Conservation (phyloP, 2,329 filamentous ascomycete genomes). For the Hirsutella rhossiliensis region DNA sequence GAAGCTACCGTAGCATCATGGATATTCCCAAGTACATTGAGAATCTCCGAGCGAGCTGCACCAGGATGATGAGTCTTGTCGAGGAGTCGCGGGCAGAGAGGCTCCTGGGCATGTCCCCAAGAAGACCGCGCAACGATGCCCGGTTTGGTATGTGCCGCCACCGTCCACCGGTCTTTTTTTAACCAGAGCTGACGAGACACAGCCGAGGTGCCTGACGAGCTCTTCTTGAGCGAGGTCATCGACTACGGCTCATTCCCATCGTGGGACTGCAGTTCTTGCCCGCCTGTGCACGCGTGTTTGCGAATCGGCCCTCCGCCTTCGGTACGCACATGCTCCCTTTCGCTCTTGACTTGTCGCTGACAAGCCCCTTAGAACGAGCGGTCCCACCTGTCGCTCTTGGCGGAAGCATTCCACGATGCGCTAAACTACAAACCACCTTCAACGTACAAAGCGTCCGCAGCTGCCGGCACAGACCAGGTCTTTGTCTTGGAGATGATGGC, state of each 20-base stretch:
- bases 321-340: constrained; percentile 20
- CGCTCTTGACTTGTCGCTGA: constrained; percentile 5
- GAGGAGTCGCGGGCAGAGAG: constrained; percentile 37
- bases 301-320: constrained; percentile 39
- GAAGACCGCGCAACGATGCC: constrained; percentile 28
- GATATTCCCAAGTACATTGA: constrained; percentile 32
- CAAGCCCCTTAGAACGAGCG: constrained; percentile 30
- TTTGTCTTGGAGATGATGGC: constrained; percentile 30
- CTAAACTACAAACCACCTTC: constrained; percentile 35
- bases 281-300: constrained; percentile 30
- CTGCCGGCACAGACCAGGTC: constrained; percentile 28
- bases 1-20: constrained; percentile 38
- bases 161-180: background rate
- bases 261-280: constrained; percentile 25
- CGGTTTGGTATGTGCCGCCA: constrained; percentile 30
- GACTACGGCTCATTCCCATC: constrained; percentile 42
- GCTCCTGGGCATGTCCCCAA: constrained; percentile 25
- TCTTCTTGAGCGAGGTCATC: constrained; percentile 28
- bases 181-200: constrained; percentile 4
- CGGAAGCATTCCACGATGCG: constrained; percentile 40
- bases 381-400: constrained; percentile 33
- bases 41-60: constrained; percentile 35
- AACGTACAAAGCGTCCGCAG: constrained; percentile 33
- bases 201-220: constrained; percentile 30
- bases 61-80: constrained; percentile 36